phyloP scores from a whole-genome alignment of 2,329 filamentous ascomycete species.

The Pezicula rhizophila region DNA sequence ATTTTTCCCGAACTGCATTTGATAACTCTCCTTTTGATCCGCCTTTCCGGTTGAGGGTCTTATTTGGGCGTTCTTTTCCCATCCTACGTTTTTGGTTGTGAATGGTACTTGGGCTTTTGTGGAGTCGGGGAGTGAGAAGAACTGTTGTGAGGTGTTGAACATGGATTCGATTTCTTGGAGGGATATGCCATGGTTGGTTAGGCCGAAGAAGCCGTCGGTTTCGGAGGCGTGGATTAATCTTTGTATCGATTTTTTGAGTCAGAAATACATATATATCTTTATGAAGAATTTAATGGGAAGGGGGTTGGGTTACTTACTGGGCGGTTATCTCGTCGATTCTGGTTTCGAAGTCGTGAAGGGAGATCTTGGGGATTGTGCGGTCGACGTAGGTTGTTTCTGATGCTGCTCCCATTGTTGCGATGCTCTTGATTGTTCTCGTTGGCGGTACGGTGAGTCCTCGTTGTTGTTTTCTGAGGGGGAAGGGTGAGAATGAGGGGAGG shows the following conservation, averaged over 20 bases:
- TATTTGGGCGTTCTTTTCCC: slow-evolving; percentile 51
- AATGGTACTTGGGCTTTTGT: slow-evolving; percentile 46
- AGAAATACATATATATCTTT: too few relatives aligned
- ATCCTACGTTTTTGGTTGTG: slow-evolving; percentile 40
- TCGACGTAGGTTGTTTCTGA: slow-evolving; percentile 17
- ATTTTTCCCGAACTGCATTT: slow-evolving; percentile 44
- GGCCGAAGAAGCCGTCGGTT: slow-evolving; percentile 52
- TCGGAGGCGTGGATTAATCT: slow-evolving; percentile 44
- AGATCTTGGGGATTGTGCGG: slow-evolving; percentile 36
- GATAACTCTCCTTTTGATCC: slow-evolving; percentile 52
- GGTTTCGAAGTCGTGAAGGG: slow-evolving; percentile 45
- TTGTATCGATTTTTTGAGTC: too few relatives aligned
- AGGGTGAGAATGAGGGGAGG: not conserved
- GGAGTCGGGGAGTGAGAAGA: slow-evolving; percentile 45
- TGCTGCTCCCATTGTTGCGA: not conserved
- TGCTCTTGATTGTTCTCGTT: not conserved
- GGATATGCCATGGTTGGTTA: slow-evolving; percentile 41
- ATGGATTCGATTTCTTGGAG: slow-evolving; percentile 38
- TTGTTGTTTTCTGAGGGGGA: not conserved
- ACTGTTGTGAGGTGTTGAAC: slow-evolving; percentile 32
- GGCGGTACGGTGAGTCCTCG: too few relatives aligned
- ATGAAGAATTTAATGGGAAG: too few relatives aligned
- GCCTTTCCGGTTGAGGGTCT: slow-evolving; percentile 48
- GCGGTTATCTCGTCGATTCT: slow-evolving; percentile 47
- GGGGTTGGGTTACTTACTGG: slow-evolving; percentile 23